Evolutionary conservation across 179 eudicot genomes (phyloP).

Genomic region (Heliamphora ciliata): DNA sequence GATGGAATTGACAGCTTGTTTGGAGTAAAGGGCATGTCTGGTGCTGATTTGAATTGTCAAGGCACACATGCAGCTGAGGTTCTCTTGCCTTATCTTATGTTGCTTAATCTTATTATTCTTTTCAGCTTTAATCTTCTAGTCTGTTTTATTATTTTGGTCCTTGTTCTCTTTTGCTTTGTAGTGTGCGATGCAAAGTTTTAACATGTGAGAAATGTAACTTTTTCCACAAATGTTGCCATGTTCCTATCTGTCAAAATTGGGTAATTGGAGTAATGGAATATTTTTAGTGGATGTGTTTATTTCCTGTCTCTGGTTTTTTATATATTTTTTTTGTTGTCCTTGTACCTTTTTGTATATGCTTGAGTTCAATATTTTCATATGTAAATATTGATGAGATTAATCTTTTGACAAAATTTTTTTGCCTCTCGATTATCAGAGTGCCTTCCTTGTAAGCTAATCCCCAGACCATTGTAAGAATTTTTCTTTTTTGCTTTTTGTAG

Average conservation of each 20-base stretch:
- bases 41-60: slow-evolving; percentile 39
- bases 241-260: neutral
- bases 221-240: neutral
- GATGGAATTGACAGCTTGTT: slow-evolving; percentile 76
- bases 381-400: neutral
- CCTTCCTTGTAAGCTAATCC: too few species aligned
- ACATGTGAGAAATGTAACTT: slow-evolving; percentile 14
- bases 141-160: neutral
- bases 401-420: neutral
- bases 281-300: neutral
- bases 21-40: slow-evolving; percentile 32
- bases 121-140: neutral
- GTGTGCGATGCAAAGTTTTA: neutral
- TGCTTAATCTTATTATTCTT: slow-evolving; percentile 5
- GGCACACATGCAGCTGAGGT: slow-evolving; percentile 54
- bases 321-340: neutral
- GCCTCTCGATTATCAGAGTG: too few species aligned
- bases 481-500: neutral
- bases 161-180: slow-evolving; percentile 1
- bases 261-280: slow-evolving; percentile 6
- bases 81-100: slow-evolving; percentile 17
- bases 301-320: neutral
- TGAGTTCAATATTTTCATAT: neutral
- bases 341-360: neutral
- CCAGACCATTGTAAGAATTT: too few species aligned